phyloP scores from a whole-genome alignment of 768 basidiomycete genomes.

The Mycena albidolilacea region DNA sequence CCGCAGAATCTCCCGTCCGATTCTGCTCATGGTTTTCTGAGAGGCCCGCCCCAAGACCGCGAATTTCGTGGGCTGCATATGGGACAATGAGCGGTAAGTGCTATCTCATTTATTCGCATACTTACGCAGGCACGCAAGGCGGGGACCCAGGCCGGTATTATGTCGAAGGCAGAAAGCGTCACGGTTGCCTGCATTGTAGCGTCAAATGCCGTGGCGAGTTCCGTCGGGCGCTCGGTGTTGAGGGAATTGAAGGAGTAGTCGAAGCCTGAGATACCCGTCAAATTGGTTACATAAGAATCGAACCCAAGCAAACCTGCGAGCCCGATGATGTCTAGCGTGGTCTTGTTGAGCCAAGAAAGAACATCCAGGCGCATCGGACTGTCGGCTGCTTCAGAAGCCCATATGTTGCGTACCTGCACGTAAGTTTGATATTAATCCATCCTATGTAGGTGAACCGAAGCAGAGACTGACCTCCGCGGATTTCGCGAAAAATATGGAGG shows the following conservation, averaged over 20 bases:
- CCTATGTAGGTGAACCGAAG: neutral
- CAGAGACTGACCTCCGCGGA: conserved; percentile 58
- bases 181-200: conserved; percentile 48
- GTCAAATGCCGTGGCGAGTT: conserved; percentile 60
- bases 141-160: conserved; percentile 12
- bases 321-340: conserved; percentile 61
- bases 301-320: conserved; percentile 61
- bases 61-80: no score
- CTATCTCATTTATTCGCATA: no score
- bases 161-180: neutral
- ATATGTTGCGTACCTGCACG: conserved; percentile 63
- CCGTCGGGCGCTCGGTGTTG: conserved; percentile 42
- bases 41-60: conserved; percentile 30
- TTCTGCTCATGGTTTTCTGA: conserved; percentile 58
- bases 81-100: no score
- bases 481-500: conserved; percentile 64
- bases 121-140: conserved; percentile 48
- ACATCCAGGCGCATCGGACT: conserved; percentile 61
- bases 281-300: neutral
- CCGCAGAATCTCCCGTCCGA: conserved; percentile 63
- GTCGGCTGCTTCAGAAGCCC: conserved; percentile 44
- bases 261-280: conserved; percentile 40
- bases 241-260: conserved; percentile 46
- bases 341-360: conserved; percentile 71
- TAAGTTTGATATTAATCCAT: conserved; percentile 48